Base-by-base conservation (phyloP, 345 rosid species). In the Pistacia integerrima region DNA sequence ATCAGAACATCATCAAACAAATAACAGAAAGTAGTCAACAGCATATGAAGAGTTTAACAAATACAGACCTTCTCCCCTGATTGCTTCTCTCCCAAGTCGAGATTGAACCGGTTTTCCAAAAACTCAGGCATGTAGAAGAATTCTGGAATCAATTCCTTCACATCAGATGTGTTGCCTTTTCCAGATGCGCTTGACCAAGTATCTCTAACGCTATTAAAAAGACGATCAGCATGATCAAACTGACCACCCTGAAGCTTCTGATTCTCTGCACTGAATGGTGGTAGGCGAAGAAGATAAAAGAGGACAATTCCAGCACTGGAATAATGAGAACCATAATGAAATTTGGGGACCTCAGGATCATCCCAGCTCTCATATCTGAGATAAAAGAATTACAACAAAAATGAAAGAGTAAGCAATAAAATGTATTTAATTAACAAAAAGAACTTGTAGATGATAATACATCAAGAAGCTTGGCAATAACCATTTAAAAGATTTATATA, bases 191-290 rank as follows among this genome's bases (percentile, higher is more conserved):
- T 97, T 67, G 77, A 84, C 99, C 99, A 97, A 79, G 99, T 97
- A 69, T 94, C 99, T 90, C 87, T 84, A 74, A 97, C 77, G 78
- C 95, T 85, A 83, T 90, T 92, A 80, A 97, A 97, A 77, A 97
- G 98, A 78, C 99, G 93, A 88, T 97, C 99, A 78, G 99, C 99
- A 83, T 97, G 99, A 83, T 97, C 99, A 64, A 97, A 97, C 85
- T 97, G 98, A 69, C 99, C 99, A 46, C 99, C 99, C 78, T 97
- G 99, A 67, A 97, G 92, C 90, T 97, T 97, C 89, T 94, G 99
- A 83, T 97, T 97, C 85, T 97, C 99, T 54, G 82, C 79, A 84
- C 99, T 97, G 83, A 94, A 97, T 70, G 99, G 99, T 52, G 98
- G 98, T 78, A 97, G 82, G 70, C 99, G 99, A 70, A 97, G 87